Evolutionary conservation across 305 asterid genomes (phyloP), one percentile per base, ranked within the genome.

Genomic region (Andrographis paniculata): DNA sequence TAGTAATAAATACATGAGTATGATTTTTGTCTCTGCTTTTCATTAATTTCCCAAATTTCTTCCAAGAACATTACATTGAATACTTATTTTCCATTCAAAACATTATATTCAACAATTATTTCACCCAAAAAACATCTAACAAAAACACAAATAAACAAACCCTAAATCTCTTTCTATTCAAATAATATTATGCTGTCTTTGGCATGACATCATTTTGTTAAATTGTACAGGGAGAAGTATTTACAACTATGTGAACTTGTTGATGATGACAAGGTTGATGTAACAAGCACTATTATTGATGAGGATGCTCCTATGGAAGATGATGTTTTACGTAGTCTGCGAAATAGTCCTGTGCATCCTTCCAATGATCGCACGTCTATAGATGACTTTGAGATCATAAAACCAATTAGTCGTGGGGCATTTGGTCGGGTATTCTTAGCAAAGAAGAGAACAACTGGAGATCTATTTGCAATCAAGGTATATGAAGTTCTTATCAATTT

Each of bases 331-430:
- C 99, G 94, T 41, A 92, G 99, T 76, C 74, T 92, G 61, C 72
- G 99, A 63, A 87, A 91, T 56, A 92, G 99, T 71, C 99, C 99
- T 3, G 59, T 81, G 31, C 95, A 92, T 84, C 62, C 94, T 52
- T 68, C 67, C 52, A 92, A 75, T 70, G 97, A 87, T 54, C 99
- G 97, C 35, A 92, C 99, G 52, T 77, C 99, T 13, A 92, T 92
- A 59, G 99, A 92, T 72, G 94, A 87, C 79, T 92, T 92, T 55
- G 99, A 87, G 83, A 92, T 92, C 58, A 87, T 92, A 58, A 87
- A 84, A 75, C 99, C 97, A 53, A 92, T 92, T 55, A 92, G 99
- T 60, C 97, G 97, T 53, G 99, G 99, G 45, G 99, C 99, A 63
- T 92, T 92, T 68, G 99, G 99, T 52, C 84, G 99, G 52, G 99